Conservation (phyloP, 2,329 filamentous ascomycete genomes). For the Falciphora oryzae region DNA sequence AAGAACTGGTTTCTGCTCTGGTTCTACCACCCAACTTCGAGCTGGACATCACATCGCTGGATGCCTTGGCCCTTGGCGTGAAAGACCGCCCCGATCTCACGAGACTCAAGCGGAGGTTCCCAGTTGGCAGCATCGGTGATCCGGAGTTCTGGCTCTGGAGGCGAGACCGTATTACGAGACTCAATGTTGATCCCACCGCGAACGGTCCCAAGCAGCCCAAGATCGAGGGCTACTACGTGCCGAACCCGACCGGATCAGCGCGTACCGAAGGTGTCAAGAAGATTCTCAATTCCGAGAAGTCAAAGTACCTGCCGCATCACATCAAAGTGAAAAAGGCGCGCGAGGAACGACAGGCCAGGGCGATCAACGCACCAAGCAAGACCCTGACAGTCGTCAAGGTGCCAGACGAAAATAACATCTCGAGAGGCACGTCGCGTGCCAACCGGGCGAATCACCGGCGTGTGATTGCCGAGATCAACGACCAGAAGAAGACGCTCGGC, state of each 20-base stretch:
- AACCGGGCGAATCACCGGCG: constrained; percentile 95
- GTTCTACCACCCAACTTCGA: constrained; percentile 37
- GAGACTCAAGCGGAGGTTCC: constrained; percentile 44
- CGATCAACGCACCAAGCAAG: constrained; percentile 30
- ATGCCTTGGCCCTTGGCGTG: constrained; percentile 34
- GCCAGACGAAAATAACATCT: constrained; percentile 71
- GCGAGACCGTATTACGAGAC: constrained; percentile 48
- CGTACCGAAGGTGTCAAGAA: constrained; percentile 92
- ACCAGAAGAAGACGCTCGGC: constrained; percentile 81
- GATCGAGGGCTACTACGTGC: constrained; percentile 72
- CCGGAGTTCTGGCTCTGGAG: constrained; percentile 53
- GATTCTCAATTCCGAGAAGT: constrained; percentile 95
- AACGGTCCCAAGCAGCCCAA: constrained; percentile 20
- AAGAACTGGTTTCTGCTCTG: constrained; percentile 41
- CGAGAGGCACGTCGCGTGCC: constrained; percentile 85
- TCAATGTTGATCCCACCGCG: constrained; percentile 32
- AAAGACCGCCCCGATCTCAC: constrained; percentile 44
- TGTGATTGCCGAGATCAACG: constrained; percentile 88
- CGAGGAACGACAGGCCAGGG: constrained; percentile 81
- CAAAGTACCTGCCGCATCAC: constrained; percentile 94
- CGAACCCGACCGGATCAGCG: constrained; percentile 78
- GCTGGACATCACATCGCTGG: constrained; percentile 40
- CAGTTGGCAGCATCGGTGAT: constrained; percentile 38
- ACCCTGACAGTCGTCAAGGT: constrained; percentile 66
- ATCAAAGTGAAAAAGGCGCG: constrained; percentile 91